Evolutionary conservation across 2,329 filamentous ascomycete species (phyloP).

Genomic region (Hypoxylon sp.): DNA sequence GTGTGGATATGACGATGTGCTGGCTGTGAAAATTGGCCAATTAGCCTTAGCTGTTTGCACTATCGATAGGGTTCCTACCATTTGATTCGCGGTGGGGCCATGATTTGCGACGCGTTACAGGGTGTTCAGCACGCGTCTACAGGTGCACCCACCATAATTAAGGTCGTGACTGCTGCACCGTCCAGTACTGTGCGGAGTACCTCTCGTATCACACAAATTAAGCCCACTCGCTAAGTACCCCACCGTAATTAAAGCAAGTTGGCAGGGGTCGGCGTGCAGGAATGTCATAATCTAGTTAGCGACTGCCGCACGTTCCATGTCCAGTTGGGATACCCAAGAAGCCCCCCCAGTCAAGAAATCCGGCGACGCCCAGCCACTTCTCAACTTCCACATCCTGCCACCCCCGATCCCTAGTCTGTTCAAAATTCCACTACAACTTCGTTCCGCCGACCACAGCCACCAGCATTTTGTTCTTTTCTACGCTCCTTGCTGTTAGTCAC

Average conservation of each 20-base stretch:
- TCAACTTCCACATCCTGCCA: constrained; percentile 23
- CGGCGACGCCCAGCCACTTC: neutral
- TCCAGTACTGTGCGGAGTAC: constrained; percentile 25
- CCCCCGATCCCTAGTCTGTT: constrained; percentile 21
- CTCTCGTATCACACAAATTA: constrained; percentile 15
- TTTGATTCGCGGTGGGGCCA: constrained; percentile 29
- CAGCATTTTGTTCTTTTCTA: constrained; percentile 21
- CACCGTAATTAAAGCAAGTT: constrained; percentile 27
- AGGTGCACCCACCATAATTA: constrained; percentile 13
- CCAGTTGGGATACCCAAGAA: neutral
- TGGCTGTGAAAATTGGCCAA: constrained; percentile 45
- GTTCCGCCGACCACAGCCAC: constrained; percentile 19
- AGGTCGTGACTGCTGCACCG: constrained; percentile 10
- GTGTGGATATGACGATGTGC: constrained; percentile 46
- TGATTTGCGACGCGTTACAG: constrained; percentile 44
- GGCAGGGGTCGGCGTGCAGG: constrained; percentile 10
- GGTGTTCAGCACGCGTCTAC: constrained; percentile 41
- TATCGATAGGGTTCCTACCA: constrained; percentile 40
- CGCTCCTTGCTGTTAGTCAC: constrained; percentile 20
- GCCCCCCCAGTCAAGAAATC: neutral
- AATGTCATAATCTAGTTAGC: constrained; percentile 38
- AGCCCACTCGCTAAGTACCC: constrained; percentile 11
- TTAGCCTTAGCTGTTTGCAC: constrained; percentile 19
- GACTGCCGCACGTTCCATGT: constrained; percentile 22
- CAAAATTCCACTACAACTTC: constrained; percentile 28